Conservation (phyloP, 164 flowering plant species). For the Taxillus chinensis region DNA sequence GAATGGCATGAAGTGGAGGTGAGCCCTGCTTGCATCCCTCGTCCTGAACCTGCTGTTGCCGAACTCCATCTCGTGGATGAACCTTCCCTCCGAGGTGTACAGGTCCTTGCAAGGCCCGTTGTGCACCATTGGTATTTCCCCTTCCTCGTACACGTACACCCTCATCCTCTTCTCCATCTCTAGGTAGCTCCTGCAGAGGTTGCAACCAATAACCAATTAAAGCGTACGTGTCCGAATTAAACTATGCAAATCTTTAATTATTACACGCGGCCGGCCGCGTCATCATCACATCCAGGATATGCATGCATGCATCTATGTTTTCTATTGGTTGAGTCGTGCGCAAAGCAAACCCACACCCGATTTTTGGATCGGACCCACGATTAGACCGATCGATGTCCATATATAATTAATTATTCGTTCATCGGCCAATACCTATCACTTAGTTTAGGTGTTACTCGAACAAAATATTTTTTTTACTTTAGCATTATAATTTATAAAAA, state of each 20-base stretch:
- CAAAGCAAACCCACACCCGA: no score
- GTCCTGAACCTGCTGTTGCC: slow-evolving; percentile 25
- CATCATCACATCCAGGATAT: no score
- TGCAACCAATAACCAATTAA: neutral
- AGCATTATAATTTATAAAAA: no score
- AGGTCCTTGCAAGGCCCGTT: slow-evolving; percentile 67
- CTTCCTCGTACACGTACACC: slow-evolving; percentile 59
- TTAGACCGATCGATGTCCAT: no score
- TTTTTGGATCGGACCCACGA: no score
- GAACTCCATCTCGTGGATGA: slow-evolving; percentile 52
- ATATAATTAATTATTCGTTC: no score
- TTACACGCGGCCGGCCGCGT: no score
- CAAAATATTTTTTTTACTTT: no score
- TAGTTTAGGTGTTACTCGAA: no score
- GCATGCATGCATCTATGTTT: no score
- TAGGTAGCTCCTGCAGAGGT: slow-evolving; percentile 41
- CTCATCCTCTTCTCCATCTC: slow-evolving; percentile 74
- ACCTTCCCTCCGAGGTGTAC: slow-evolving; percentile 64
- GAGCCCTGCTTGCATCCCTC: slow-evolving; percentile 28
- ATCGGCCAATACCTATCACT: no score
- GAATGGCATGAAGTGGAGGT: slow-evolving; percentile 57
- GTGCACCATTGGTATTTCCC: slow-evolving; percentile 57
- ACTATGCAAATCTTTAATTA: neutral
- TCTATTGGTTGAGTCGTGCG: no score
- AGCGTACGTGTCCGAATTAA: neutral